Percentiles rank a stretch among this genome's conserved stretches.
phyloP scores from a whole-genome alignment of 495 filamentous ascomycete species.

The Parathielavia hyrcaniae region DNA sequence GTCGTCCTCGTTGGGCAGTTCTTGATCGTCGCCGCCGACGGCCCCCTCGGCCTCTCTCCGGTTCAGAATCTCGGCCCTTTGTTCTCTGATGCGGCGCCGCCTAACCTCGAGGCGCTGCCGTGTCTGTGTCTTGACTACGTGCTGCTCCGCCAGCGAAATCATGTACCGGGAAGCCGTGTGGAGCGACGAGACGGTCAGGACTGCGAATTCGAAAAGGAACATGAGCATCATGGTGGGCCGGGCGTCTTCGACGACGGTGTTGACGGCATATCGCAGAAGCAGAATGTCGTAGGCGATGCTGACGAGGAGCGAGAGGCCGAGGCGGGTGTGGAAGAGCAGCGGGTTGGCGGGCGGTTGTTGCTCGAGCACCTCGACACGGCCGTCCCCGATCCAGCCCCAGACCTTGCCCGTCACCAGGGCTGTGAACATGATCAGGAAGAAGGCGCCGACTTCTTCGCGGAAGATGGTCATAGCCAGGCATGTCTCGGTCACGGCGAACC shows the following conservation, averaged over 20 bases:
- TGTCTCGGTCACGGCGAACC: slow-evolving; percentile 96
- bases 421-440: slow-evolving; percentile 95
- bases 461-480: slow-evolving; percentile 99
- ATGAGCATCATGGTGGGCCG: slow-evolving; percentile 99
- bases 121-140: slow-evolving; percentile 64
- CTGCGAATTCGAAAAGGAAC: slow-evolving; percentile 96
- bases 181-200: slow-evolving; percentile 69
- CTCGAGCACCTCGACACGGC: slow-evolving; percentile 86
- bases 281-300: slow-evolving; percentile 69
- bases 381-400: slow-evolving; percentile 97
- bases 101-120: slow-evolving; percentile 57
- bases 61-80: slow-evolving; percentile 58
- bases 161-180: slow-evolving; percentile 73
- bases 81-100: slow-evolving; percentile 48
- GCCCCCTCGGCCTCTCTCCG: slow-evolving; percentile 51
- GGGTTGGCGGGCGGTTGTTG: slow-evolving; percentile 92
- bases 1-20: slow-evolving; percentile 63
- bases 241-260: slow-evolving; percentile 75
- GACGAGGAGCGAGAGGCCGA: slow-evolving; percentile 69
- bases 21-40: slow-evolving; percentile 37
- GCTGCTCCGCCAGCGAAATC: slow-evolving; percentile 72
- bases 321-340: slow-evolving; percentile 76
- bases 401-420: slow-evolving; percentile 88
- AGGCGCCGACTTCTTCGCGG: slow-evolving; percentile 83
- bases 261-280: slow-evolving; percentile 72